Evolutionary conservation across 2,329 filamentous ascomycete genomes (phyloP).

Genomic region (Colletotrichum magnum): DNA sequence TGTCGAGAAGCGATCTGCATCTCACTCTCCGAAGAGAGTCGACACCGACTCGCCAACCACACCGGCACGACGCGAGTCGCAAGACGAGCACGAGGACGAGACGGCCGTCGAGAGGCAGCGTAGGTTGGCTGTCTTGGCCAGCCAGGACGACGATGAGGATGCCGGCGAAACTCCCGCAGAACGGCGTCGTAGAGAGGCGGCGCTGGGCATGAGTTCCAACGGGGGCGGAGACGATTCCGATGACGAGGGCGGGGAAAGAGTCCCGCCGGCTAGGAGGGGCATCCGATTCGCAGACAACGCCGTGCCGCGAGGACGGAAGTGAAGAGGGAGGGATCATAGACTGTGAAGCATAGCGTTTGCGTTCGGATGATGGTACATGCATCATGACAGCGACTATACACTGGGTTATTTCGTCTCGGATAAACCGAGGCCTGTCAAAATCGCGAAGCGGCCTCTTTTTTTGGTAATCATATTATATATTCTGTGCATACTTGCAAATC

Average conservation of each 20-base stretch:
- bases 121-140: conserved; percentile 68
- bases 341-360: conserved; percentile 35
- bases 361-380: conserved; percentile 22
- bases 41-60: conserved; percentile 3
- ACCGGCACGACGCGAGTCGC: conserved; percentile 23
- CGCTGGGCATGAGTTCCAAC: conserved; percentile 71
- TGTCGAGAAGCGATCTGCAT: conserved; percentile 18
- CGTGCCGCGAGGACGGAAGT: conserved; percentile 45
- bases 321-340: conserved; percentile 20
- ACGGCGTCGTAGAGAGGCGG: conserved; percentile 79
- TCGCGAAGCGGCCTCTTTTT: conserved; percentile 32
- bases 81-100: conserved; percentile 61
- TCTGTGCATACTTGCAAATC: conserved; percentile 22
- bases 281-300: conserved; percentile 72
- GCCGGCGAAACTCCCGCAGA: conserved; percentile 81
- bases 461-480: conserved; percentile 38
- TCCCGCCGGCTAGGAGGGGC: conserved; percentile 66
- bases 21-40: conserved; percentile 22
- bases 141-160: conserved; percentile 56
- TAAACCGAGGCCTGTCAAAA: conserved; percentile 2
- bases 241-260: conserved; percentile 70
- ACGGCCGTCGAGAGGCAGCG: conserved; percentile 79
- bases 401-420: conserved; percentile 22
- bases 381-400: conserved; percentile 33
- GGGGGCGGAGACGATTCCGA: conserved; percentile 66